phyloP scores from a whole-genome alignment of 345 rosid species.

The Sisymbrium irio region DNA sequence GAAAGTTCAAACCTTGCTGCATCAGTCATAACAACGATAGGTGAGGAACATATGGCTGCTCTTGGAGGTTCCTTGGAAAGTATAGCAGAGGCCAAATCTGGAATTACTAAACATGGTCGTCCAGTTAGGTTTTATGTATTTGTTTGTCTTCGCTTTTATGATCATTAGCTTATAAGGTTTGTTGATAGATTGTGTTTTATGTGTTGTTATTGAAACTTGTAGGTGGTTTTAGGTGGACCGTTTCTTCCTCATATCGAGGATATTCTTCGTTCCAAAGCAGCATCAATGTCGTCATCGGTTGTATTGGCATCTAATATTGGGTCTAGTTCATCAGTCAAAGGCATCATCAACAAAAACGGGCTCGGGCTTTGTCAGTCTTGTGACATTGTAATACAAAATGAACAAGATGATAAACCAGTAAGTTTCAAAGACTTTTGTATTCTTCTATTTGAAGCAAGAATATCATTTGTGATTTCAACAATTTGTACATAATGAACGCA shows the following conservation, averaged over 20 bases:
- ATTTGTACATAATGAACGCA: slow-evolving; percentile 30
- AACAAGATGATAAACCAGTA: slow-evolving; percentile 52
- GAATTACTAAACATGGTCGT: slow-evolving; percentile 63
- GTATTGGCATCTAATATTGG: slow-evolving; percentile 60
- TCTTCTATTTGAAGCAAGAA: not conserved
- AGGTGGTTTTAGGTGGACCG: slow-evolving; percentile 63
- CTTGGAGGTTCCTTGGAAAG: slow-evolving; percentile 86
- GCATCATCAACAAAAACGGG: slow-evolving; percentile 37
- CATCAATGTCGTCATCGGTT: slow-evolving; percentile 51
- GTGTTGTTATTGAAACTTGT: not conserved
- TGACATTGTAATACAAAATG: slow-evolving; percentile 48
- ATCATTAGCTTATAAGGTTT: not conserved
- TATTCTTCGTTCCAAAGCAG: slow-evolving; percentile 66
- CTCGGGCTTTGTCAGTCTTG: slow-evolving; percentile 57
- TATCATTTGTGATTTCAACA: not conserved
- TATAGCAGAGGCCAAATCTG: slow-evolving; percentile 82
- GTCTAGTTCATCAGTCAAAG: slow-evolving; percentile 46
- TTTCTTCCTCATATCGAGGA: slow-evolving; percentile 68
- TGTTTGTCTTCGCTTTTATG: not conserved
- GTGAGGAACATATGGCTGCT: slow-evolving; percentile 78
- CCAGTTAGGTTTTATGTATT: slow-evolving; percentile 64
- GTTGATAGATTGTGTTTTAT: not conserved
- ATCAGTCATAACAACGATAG: slow-evolving; percentile 76
- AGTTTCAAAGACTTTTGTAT: slow-evolving; percentile 10
- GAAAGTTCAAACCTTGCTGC: slow-evolving; percentile 57